phyloP scores from a whole-genome alignment of 495 filamentous ascomycete genomes.

The Lineolata rhizophorae region DNA sequence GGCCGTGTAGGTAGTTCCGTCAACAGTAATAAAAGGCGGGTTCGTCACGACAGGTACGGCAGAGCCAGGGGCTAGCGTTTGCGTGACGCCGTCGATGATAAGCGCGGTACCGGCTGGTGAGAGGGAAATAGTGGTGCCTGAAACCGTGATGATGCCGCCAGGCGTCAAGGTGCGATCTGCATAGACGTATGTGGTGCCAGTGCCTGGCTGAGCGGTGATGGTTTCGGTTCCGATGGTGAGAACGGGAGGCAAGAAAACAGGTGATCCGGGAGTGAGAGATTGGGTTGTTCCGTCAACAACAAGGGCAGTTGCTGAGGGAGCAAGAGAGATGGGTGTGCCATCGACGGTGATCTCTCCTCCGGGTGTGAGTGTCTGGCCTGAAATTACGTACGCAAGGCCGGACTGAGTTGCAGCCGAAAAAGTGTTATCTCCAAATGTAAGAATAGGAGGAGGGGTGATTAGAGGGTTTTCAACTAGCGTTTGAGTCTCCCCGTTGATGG shows the following conservation, averaged over 20 bases:
- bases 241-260: conserved; percentile 10
- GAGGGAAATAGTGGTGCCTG: conserved; percentile 15
- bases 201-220: conserved; percentile 13
- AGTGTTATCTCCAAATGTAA: conserved; percentile 13
- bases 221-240: conserved; percentile 14
- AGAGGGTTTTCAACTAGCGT: no score
- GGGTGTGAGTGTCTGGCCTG: conserved; percentile 13
- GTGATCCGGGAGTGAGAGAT: background rate
- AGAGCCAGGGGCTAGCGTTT: background rate
- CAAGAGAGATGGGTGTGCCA: conserved; percentile 9
- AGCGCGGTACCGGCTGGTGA: conserved; percentile 10
- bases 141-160: conserved; percentile 14
- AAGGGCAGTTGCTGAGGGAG: conserved; percentile 10
- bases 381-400: conserved; percentile 14
- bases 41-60: no score
- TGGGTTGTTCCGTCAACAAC: conserved; percentile 8
- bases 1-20: conserved; percentile 12
- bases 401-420: conserved; percentile 13
- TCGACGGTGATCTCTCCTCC: conserved; percentile 14
- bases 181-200: conserved; percentile 13
- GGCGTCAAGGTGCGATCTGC: conserved; percentile 15
- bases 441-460: conserved; percentile 10
- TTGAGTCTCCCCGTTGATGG: no score
- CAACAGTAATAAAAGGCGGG: conserved; percentile 5
- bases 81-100: conserved; percentile 7